Evolutionary conservation across 2,329 filamentous ascomycete species (phyloP), one percentile per base, ranked within the genome.

Genomic region (Microcyclospora tardicrescens): DNA sequence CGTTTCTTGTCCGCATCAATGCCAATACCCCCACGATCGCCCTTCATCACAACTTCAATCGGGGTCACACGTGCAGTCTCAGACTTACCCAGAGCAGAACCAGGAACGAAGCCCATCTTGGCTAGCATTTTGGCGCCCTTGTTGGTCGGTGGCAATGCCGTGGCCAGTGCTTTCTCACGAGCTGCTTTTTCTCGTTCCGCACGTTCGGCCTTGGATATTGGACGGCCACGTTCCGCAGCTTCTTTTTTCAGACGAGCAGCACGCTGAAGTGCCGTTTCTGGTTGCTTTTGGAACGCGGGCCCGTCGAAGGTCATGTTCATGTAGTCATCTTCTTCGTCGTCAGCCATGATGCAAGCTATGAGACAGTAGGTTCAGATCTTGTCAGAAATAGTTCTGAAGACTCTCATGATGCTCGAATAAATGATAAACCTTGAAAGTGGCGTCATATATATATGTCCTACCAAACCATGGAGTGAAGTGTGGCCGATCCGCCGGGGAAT

Each of bases 41-140:
- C 81, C 58, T 91, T 93, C 54, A 93, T 63, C 41, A 71, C 69
- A 35, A 94, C 68, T 28, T 74, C 69, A 41, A 98, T 75, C 0
- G 91, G 91, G 57, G 93, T 84, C 2, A 74, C 68, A 30, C 71
- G 62, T 5, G 65, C 64, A 35, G 63, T 51, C 39, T 47, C 45
- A n/a, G 68, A 65, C 49, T 73, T 76, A 1, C 91, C 91, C 2
- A 96, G 66, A 0, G 77, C 72, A 28, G 75, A 77, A 16, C 87
- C 86, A 14, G 75, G 80, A 24, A 24, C 19, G 65, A 93, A 98
- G 1, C 91, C 91, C 71, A 98, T 84, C 61, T 84, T 89, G 15
- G 84, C 81, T 87, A 98, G 94, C 85, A 98, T 95, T 47, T 84
- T 77, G 44, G 93, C 76, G 1, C 89, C 91, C 57, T 95, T 96